Evolutionary conservation across 345 rosid genomes (phyloP).

Genomic region (Bruguiera parviflora): DNA sequence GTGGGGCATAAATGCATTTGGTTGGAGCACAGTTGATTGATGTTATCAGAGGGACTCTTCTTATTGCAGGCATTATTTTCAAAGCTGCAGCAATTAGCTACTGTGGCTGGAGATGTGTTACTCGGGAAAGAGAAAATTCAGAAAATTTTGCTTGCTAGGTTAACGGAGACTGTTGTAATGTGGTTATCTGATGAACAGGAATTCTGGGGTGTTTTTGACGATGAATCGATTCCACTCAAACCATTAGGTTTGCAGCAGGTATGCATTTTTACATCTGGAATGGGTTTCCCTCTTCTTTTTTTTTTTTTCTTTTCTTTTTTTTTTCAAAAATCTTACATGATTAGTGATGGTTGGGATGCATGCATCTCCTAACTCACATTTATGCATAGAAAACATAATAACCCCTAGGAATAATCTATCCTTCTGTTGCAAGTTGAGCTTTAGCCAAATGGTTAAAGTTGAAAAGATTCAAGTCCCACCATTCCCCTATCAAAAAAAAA

Average conservation of each 20-base stretch:
- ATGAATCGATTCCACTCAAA: conserved; percentile 68
- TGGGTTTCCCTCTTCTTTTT: not conserved
- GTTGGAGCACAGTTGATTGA: conserved; percentile 2
- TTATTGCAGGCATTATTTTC: conserved; percentile 82
- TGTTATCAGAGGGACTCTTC: conserved; percentile 2
- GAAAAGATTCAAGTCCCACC: too few relatives aligned
- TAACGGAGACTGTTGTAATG: conserved; percentile 91
- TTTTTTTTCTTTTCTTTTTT: not conserved
- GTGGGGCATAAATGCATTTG: not conserved
- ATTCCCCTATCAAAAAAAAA: too few relatives aligned
- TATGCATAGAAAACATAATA: too few relatives aligned
- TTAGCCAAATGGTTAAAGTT: too few relatives aligned
- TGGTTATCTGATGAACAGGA: conserved; percentile 95
- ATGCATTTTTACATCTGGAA: conserved; percentile 11
- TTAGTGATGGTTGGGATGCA: too few relatives aligned
- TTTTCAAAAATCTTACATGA: too few relatives aligned
- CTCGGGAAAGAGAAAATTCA: conserved; percentile 89
- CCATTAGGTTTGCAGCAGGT: conserved; percentile 89
- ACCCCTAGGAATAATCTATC: too few relatives aligned
- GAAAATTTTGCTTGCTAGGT: conserved; percentile 83
- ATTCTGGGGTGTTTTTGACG: conserved; percentile 90
- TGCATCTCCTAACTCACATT: too few relatives aligned
- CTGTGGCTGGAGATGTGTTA: conserved; percentile 90
- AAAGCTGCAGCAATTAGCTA: conserved; percentile 90
- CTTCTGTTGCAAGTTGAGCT: too few relatives aligned